These are phyloP conservation scores for Vicia villosa DNA, from an alignment of 306 rosid genomes.

Conservation along the genomic window DNA sequence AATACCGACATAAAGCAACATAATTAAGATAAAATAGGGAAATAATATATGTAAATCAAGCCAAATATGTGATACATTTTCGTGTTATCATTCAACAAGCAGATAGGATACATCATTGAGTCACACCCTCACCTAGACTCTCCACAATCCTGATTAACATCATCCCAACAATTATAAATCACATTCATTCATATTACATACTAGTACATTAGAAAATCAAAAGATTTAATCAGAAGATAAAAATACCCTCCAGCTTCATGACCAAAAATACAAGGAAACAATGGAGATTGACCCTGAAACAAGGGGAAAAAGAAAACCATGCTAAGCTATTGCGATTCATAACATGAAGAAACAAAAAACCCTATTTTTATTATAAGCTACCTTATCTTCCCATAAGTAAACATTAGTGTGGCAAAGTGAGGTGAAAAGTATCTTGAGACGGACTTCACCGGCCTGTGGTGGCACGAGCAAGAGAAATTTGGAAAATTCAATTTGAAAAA, in stretches of 20 bases:
- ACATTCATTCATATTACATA: not conserved
- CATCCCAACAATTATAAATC: not conserved
- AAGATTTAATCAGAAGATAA: not conserved
- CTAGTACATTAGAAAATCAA: not conserved
- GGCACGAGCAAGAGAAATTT: no score
- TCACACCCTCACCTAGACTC: conserved; percentile 91
- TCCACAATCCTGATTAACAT: conserved; percentile 58
- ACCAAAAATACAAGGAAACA: conserved; percentile 93
- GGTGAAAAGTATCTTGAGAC: conserved; percentile 55
- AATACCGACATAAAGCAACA: no score
- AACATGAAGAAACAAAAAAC: not conserved
- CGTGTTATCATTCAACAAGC: no score
- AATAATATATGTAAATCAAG: no score
- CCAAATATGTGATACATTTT: no score
- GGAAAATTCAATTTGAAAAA: no score
- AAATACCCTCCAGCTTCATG: conserved; percentile 93
- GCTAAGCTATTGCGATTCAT: not conserved
- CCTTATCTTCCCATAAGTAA: conserved; percentile 62
- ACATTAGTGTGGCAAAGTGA: conserved; percentile 62
- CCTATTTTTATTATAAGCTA: not conserved
- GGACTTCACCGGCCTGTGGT: conserved; percentile 55
- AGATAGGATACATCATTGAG: no score
- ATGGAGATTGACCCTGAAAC: conserved; percentile 78
- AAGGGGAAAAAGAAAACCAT: not conserved
- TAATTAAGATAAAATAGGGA: no score